phyloP scores from a whole-genome alignment of 2,329 filamentous ascomycete genomes.

The Penicillium sp. region DNA sequence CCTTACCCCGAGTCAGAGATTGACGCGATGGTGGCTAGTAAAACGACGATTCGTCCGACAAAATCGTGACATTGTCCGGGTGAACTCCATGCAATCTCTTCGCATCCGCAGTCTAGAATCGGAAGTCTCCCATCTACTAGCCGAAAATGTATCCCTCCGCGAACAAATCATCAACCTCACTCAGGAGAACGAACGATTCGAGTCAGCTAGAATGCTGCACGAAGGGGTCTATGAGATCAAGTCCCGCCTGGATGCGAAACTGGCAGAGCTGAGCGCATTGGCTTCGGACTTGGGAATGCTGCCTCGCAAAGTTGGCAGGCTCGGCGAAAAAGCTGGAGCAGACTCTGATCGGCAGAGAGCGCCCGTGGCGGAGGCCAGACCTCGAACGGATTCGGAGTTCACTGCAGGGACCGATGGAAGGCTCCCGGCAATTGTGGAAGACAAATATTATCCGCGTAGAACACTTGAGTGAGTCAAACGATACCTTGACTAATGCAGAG shows the following conservation, averaged over 20 bases:
- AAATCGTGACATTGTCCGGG: slow-evolving; percentile 66
- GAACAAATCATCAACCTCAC: slow-evolving; percentile 61
- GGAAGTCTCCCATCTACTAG: slow-evolving; percentile 61
- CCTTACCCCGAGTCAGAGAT: not conserved
- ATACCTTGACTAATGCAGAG: not conserved
- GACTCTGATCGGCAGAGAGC: slow-evolving; percentile 15
- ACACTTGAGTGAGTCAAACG: slow-evolving; percentile 55
- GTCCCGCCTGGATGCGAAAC: slow-evolving; percentile 56
- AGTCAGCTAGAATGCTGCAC: slow-evolving; percentile 45
- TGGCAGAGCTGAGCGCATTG: slow-evolving; percentile 57
- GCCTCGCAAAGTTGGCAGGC: slow-evolving; percentile 33
- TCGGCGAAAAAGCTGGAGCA: slow-evolving; percentile 16
- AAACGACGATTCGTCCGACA: slow-evolving; percentile 66
- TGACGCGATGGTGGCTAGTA: slow-evolving; percentile 45
- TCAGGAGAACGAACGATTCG: slow-evolving; percentile 53
- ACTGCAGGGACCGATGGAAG: slow-evolving; percentile 32
- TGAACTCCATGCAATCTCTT: slow-evolving; percentile 64
- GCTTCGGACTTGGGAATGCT: slow-evolving; percentile 56
- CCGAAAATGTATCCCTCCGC: slow-evolving; percentile 61
- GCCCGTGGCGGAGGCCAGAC: slow-evolving; percentile 15
- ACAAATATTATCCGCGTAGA: slow-evolving; percentile 58
- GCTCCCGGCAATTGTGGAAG: slow-evolving; percentile 62
- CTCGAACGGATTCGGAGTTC: slow-evolving; percentile 19
- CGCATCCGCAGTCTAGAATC: slow-evolving; percentile 64
- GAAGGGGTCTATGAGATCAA: slow-evolving; percentile 56